Evolutionary conservation across 2,329 filamentous ascomycete species (phyloP), one percentile per base, ranked within the genome.

Genomic region (Cadophora gregata): DNA sequence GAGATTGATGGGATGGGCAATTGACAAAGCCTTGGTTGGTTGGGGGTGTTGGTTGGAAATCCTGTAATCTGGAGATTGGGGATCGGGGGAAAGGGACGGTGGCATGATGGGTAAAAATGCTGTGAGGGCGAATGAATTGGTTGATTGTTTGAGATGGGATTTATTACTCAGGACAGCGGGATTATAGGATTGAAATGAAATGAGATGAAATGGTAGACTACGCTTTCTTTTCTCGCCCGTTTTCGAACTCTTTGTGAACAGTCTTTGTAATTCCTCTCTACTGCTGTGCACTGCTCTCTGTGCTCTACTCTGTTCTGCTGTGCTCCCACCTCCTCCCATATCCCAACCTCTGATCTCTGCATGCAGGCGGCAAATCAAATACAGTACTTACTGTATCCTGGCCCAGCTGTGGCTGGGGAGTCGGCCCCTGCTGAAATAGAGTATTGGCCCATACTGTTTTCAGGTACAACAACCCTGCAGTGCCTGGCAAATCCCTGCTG

Each of bases 41-140:
- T 1, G 10, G 31, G 31, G 31, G 31, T 16, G 38, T 16, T 42
- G 38, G 12, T 16, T 21, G n/a, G n/a, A 56, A 56, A 56, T 56
- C 53, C 53, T 31, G 53, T 56, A 24, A 36, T 19, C 38, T 56
- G 29, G 48, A 56, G 53, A 56, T 56, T 56, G 33, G 29, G 38
- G 4, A 56, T 19, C 29, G 31, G 29, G 53, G 36, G 25, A 56
- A 36, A 29, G 27, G 53, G 53, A 9, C 16, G n/a, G 36, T 9
- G 53, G 53, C 3, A 24, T 56, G n/a, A 36, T 21, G 29, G 31
- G 53, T 31, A n/a, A 14, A n/a, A 14, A 36, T 19, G 8, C 0
- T 3, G 8, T 21, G 29, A 31, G 29, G 36, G 29, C 53, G 9
- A 36, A 56, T 56, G 9, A 36, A 56, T 56, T 36, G 29, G 21